Evolutionary conservation across 768 basidiomycete genomes (phyloP), one percentile per base, ranked within the genome.

Genomic region (Tricholoma bakamatsutake): DNA sequence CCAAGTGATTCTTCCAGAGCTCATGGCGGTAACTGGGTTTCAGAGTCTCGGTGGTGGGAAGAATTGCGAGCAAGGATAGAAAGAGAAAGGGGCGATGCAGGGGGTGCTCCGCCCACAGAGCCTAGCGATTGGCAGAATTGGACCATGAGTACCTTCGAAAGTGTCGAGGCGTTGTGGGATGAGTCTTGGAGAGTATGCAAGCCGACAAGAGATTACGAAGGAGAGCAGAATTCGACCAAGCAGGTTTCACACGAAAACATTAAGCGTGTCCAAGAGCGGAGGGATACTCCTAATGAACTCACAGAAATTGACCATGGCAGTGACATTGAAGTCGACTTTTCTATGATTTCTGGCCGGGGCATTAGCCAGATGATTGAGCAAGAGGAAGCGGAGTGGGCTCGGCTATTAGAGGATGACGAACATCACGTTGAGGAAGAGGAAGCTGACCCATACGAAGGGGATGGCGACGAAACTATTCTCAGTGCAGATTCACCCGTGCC

Each of bases 131-230:
- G 90, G 91, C 84, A 88, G 62, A 73, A 73, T 58, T 85, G 81
- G 78, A 82, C 90, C 28, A 88, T 90, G 84, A 88, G 93, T 6
- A 83, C 88, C 0, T 98, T 97, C 64, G 88, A 97, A 71, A 95
- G 93, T 61, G 76, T 90, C 24, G 89, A 95, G 70, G 88, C 85
- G 1, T 76, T 94, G 9, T 97, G 93, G 93, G 85, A 88, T 45
- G 70, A 78, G 34, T 61, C 75, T 53, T 80, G 76, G 67, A 83
- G 71, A 65, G 73, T 72, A 9, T 87, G 87, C 86, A 80, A 68
- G 64, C 82, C 85, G 18, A 52, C 45, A 18, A 57, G n/a, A 31
- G 15, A 28, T 31, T 27, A 24, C 56, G 57, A 43, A n/a, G n/a
- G 31, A 10, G 30, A 18, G n/a, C 40, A 24, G 5, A 33, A 33